A percentile compares a stretch with the other conserved stretches of the same genome.
These are phyloP conservation scores for Annona squamosa DNA, from an alignment of 164 flowering plant genomes.

Conservation along the genomic window DNA sequence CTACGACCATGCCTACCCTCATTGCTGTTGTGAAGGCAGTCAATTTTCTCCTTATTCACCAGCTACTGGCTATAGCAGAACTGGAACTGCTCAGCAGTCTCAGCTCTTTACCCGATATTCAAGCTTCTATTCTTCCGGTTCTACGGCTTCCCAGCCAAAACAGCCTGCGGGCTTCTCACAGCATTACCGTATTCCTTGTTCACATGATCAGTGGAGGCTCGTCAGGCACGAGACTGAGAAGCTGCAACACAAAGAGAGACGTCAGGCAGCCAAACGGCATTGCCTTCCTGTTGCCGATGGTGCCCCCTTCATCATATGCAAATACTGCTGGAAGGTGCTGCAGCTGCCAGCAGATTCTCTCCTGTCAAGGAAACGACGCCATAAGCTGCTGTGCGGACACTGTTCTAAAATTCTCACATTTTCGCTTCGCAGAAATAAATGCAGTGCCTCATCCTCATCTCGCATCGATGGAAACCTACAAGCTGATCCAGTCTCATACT, in stretches of 20 bases:
- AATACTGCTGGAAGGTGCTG: constrained; percentile 37
- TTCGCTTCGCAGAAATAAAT: constrained; percentile 31
- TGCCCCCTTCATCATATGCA: constrained; percentile 60
- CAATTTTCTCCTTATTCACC: constrained; percentile 28
- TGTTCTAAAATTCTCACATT: constrained; percentile 52
- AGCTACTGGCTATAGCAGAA: constrained; percentile 11
- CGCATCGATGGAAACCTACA: constrained; percentile 1
- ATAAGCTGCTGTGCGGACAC: constrained; percentile 47
- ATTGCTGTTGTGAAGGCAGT: constrained; percentile 28
- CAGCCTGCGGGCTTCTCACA: constrained; percentile 17
- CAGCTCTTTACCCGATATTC: constrained; percentile 17
- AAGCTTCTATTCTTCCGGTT: constrained; percentile 15
- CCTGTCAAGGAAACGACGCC: constrained; percentile 32
- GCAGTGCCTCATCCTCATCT: constrained; percentile 16
- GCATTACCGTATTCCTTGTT: constrained; percentile 13
- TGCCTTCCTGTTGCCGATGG: constrained; percentile 62
- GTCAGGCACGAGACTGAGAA: constrained; percentile 2
- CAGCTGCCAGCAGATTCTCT: constrained; percentile 70
- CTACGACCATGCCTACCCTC: constrained; percentile 21
- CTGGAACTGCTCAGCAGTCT: constrained; percentile 8
- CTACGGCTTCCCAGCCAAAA: constrained; percentile 36
- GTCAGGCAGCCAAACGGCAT: neutral
- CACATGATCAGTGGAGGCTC: constrained; percentile 17
- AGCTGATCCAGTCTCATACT: constrained; percentile 33
- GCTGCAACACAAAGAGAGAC: neutral